Evolutionary conservation across 257 asterid genomes (phyloP).

Genomic region (Solanum lignicaule): DNA sequence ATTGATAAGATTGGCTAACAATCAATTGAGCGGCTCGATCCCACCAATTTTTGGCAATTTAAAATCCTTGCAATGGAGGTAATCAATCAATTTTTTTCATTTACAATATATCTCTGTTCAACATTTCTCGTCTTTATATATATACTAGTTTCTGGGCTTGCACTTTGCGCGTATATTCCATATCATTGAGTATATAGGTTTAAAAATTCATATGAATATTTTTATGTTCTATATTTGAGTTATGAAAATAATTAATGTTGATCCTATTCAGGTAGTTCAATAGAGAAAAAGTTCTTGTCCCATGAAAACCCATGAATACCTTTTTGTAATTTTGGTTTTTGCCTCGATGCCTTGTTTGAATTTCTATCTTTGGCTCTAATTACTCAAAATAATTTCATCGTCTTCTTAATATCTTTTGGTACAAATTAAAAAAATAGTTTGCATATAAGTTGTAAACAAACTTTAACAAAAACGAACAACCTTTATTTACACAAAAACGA

Average conservation of each 20-base stretch:
- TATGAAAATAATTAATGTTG: not conserved
- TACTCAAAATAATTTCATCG: not conserved
- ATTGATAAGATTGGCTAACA: conserved; percentile 4
- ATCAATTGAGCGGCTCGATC: conserved; percentile 17
- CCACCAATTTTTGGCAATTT: conserved; percentile 26
- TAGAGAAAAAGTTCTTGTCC: not conserved
- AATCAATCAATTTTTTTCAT: not conserved
- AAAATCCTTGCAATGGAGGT: conserved; percentile 17
- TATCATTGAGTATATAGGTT: not conserved
- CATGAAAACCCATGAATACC: not conserved
- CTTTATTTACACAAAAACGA: too few relatives aligned
- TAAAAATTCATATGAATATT: not conserved
- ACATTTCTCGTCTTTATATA: not conserved
- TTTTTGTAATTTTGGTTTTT: too few relatives aligned
- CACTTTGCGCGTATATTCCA: not conserved
- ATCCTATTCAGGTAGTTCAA: not conserved
- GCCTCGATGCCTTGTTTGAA: not conserved
- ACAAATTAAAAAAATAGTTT: too few relatives aligned
- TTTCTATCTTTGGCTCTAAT: not conserved
- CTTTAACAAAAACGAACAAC: not conserved
- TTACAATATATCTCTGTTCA: not conserved
- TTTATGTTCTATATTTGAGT: not conserved
- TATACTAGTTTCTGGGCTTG: not conserved
- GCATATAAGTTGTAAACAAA: not conserved
- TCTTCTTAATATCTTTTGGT: not conserved